Evolutionary conservation across 75 land plant genomes (phyloP).

Genomic region (Pinus tabuliformis): DNA sequence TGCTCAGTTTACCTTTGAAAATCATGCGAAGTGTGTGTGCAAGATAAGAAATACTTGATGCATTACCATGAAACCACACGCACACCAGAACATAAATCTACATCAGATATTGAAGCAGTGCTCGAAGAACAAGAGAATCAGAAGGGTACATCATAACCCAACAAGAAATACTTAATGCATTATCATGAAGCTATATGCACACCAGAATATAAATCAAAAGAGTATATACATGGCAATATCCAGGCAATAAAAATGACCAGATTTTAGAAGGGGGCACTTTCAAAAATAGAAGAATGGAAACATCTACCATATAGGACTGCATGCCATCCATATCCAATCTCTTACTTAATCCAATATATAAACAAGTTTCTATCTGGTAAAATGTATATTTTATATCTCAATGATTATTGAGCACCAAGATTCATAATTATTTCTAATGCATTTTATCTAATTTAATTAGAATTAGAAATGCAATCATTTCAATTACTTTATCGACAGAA

Average conservation of each 20-base stretch:
- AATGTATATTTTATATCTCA: no score
- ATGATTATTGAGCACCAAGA: no score
- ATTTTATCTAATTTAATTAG: not conserved
- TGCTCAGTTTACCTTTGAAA: no score
- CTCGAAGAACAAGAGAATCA: no score
- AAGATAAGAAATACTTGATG: no score
- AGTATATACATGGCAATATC: not conserved
- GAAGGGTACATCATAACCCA: no score
- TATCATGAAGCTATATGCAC: no score
- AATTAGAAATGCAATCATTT: not conserved
- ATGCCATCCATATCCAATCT: not conserved
- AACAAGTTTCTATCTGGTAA: not conserved
- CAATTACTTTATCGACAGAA: not conserved
- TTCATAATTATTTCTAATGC: not conserved
- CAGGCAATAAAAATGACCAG: not conserved
- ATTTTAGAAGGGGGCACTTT: not conserved
- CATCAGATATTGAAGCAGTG: no score
- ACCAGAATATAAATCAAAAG: not conserved
- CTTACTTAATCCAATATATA: not conserved
- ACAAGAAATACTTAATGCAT: no score
- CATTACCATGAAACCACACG: no score
- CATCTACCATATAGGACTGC: not conserved
- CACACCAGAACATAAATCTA: no score
- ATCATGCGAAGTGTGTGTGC: no score
- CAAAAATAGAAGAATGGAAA: not conserved